These are phyloP conservation scores for Pharnaceum exiguum DNA, from an alignment of 148 eudicot genomes.

Conservation along the genomic window DNA sequence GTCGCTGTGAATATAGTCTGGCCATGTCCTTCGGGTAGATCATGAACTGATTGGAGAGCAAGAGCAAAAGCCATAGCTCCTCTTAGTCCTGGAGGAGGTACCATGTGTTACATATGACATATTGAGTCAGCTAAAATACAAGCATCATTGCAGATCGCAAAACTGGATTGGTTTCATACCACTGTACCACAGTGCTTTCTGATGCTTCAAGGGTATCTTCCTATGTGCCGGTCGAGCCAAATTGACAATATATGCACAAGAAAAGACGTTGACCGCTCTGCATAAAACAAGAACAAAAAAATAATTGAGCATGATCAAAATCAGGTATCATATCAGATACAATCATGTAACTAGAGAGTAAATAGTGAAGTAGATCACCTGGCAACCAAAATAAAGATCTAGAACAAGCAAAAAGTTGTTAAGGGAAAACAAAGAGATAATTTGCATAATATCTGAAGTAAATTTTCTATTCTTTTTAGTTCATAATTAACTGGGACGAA, in stretches of 20 bases:
- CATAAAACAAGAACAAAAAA: conserved; percentile 17
- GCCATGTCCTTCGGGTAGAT: conserved; percentile 99
- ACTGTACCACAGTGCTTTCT: conserved; percentile 98
- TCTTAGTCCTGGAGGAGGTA: conserved; percentile 66
- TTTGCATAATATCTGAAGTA: background rate
- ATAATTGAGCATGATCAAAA: background rate
- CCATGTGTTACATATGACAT: conserved; percentile 8
- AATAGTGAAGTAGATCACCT: conserved; percentile 46
- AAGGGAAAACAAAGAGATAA: conserved; percentile 40
- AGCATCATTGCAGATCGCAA: conserved; percentile 2
- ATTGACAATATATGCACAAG: conserved; percentile 90
- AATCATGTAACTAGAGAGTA: background rate
- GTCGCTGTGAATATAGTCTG: conserved; percentile 97
- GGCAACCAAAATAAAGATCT: conserved; percentile 82
- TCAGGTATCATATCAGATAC: background rate
- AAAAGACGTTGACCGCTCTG: conserved; percentile 95
- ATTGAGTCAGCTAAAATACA: conserved; percentile 1
- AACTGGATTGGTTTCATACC: conserved; percentile 40
- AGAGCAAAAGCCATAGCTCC: conserved; percentile 99
- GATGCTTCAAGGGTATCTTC: conserved; percentile 88
- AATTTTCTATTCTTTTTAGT: no score
- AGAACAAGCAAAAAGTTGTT: conserved; percentile 38
- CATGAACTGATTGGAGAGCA: conserved; percentile 96
- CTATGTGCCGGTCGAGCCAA: conserved; percentile 75
- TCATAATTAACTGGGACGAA: no score